Percentiles rank a stretch among this genome's conserved stretches.
Evolutionary conservation across 345 rosid species (phyloP).

Genomic region (Citrus sp.): DNA sequence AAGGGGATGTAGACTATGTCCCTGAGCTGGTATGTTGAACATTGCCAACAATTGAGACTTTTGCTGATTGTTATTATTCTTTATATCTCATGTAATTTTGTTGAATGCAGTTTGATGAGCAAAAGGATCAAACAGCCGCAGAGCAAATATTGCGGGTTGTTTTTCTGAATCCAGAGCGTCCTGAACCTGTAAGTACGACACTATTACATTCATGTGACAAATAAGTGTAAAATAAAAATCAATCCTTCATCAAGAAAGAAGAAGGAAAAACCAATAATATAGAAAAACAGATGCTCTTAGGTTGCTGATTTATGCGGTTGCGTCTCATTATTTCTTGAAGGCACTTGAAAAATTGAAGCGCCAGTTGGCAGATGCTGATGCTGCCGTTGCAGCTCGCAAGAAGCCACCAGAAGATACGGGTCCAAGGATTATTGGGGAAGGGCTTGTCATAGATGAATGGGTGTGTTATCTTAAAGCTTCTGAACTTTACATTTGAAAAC

Average conservation of each 20-base stretch:
- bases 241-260: neutral
- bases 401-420: slow-evolving; percentile 83
- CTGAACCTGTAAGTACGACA: slow-evolving; percentile 61
- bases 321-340: slow-evolving; percentile 23
- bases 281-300: neutral
- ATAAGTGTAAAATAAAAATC: neutral
- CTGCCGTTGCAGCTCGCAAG: slow-evolving; percentile 76
- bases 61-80: neutral
- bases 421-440: slow-evolving; percentile 88
- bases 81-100: neutral
- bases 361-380: slow-evolving; percentile 86
- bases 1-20: slow-evolving; percentile 78
- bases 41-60: neutral
- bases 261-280: neutral
- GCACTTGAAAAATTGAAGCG: slow-evolving; percentile 84
- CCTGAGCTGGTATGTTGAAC: slow-evolving; percentile 83
- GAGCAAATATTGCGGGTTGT: slow-evolving; percentile 85
- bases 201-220: neutral
- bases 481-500: neutral
- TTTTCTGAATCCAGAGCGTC: slow-evolving; percentile 74
- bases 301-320: neutral
- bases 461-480: slow-evolving; percentile 38
- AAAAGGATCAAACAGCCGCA: slow-evolving; percentile 71
- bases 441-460: slow-evolving; percentile 99
- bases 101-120: slow-evolving; percentile 83